These are phyloP conservation scores for Talaromyces stipitatus DNA, from an alignment of 495 filamentous ascomycete species.

Conservation along the genomic window DNA sequence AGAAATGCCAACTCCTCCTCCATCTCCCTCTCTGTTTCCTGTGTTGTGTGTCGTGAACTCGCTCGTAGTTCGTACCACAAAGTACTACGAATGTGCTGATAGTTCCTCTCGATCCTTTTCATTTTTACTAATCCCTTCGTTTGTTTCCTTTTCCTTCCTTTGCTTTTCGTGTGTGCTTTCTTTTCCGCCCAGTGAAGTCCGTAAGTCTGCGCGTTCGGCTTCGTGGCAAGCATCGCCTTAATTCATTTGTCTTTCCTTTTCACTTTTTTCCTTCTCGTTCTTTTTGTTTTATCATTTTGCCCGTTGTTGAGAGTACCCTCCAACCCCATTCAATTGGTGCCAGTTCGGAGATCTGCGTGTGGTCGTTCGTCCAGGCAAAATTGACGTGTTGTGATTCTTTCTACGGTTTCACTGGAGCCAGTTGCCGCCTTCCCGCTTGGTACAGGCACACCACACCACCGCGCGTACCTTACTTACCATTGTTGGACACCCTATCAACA, in stretches of 20 bases:
- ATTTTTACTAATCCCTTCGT: neutral
- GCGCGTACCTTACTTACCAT: slow-evolving; percentile 5
- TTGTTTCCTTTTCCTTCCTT: slow-evolving; percentile 8
- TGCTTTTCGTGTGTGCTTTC: slow-evolving; percentile 8
- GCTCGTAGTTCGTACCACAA: neutral
- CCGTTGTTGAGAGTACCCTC: neutral
- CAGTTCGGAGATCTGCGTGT: neutral
- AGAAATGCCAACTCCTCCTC: neutral
- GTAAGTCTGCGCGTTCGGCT: neutral
- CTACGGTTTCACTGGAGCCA: neutral
- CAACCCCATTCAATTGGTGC: neutral
- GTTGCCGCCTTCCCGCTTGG: neutral
- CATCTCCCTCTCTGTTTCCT: neutral
- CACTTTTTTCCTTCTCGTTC: neutral
- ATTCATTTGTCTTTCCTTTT: slow-evolving; percentile 9
- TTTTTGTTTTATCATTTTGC: neutral
- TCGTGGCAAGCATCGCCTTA: slow-evolving; percentile 9
- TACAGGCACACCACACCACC: neutral
- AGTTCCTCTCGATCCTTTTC: neutral
- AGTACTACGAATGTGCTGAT: neutral
- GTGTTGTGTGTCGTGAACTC: neutral
- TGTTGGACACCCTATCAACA: slow-evolving; percentile 4
- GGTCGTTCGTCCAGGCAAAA: neutral
- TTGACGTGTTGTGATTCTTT: slow-evolving; percentile 3
- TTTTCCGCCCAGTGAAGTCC: slow-evolving; percentile 9